Percentiles rank a stretch among this genome's conserved stretches.
Evolutionary conservation across 2,329 filamentous ascomycete species (phyloP).

Genomic region (Curvularia sp.): DNA sequence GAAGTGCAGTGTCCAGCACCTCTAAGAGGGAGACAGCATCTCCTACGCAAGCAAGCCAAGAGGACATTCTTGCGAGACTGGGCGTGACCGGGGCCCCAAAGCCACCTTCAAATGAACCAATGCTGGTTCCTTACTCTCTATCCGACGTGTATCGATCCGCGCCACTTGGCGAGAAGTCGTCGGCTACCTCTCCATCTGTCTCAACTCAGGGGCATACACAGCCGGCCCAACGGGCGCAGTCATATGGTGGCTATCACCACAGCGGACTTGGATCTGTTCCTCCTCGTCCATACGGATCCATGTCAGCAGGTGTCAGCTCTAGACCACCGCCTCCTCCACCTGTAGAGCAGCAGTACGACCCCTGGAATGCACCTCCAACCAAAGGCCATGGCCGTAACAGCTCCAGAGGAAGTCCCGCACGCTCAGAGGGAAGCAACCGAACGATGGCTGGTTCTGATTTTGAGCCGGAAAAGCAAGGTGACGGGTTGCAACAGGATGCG

Average conservation of each 20-base stretch:
- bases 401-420: slow-evolving; percentile 39
- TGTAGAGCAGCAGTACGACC: slow-evolving; percentile 25
- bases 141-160: slow-evolving; percentile 19
- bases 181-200: slow-evolving; percentile 12
- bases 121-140: slow-evolving; percentile 19
- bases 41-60: slow-evolving; percentile 36
- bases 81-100: slow-evolving; percentile 50
- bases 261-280: slow-evolving; percentile 17
- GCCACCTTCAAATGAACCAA: slow-evolving; percentile 36
- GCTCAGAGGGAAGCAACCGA: slow-evolving; percentile 45
- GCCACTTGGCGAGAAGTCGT: slow-evolving; percentile 31
- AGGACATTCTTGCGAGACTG: slow-evolving; percentile 46
- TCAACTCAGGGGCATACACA: slow-evolving; percentile 11
- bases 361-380: slow-evolving; percentile 34
- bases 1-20: slow-evolving; percentile 15
- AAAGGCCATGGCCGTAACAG: slow-evolving; percentile 29
- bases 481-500: slow-evolving; percentile 20
- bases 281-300: slow-evolving; percentile 38
- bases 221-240: slow-evolving; percentile 31
- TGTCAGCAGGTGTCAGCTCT: slow-evolving; percentile 24
- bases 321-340: slow-evolving; percentile 35
- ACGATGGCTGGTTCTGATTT: slow-evolving; percentile 48
- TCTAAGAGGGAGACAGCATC: slow-evolving; percentile 6
- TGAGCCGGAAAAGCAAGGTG: slow-evolving; percentile 33
- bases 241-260: slow-evolving; percentile 29